Percentiles rank a stretch among this genome's conserved stretches.
These are phyloP conservation scores for Ophiostoma ulmi DNA, from an alignment of 2,329 filamentous ascomycete genomes.

Conservation along the genomic window DNA sequence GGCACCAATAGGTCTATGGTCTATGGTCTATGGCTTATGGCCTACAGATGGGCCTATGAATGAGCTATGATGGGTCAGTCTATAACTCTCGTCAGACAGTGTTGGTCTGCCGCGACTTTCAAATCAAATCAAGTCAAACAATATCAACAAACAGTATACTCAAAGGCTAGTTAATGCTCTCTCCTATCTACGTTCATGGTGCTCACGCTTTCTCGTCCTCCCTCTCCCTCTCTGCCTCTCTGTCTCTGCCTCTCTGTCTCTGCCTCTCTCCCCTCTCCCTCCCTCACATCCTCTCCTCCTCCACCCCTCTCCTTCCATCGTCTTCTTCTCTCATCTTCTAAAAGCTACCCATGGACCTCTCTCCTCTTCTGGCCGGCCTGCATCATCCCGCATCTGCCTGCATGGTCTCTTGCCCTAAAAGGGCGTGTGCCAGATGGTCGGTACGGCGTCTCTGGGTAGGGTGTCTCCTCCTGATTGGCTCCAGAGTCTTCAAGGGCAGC, in stretches of 20 bases:
- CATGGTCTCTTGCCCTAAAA: not conserved
- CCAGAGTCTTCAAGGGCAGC: not conserved
- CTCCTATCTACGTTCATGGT: not conserved
- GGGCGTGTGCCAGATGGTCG: not conserved
- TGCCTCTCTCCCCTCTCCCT: not conserved
- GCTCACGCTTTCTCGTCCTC: too few relatives aligned
- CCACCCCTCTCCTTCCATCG: not conserved
- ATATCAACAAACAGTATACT: not conserved
- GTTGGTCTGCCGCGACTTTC: not conserved
- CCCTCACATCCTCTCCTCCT: not conserved
- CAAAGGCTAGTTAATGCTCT: not conserved
- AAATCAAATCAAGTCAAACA: not conserved
- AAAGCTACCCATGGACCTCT: not conserved
- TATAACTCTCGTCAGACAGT: not conserved
- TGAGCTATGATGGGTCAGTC: not conserved
- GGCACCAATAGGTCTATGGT: not conserved
- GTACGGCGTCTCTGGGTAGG: not conserved
- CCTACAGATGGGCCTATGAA: not conserved
- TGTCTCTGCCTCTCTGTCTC: too few relatives aligned
- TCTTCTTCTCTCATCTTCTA: not conserved
- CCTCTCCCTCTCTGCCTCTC: not conserved
- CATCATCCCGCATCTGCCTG: not conserved
- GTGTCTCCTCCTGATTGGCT: not conserved
- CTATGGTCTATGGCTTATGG: not conserved
- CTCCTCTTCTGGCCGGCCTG: not conserved